These are phyloP conservation scores for Magnolia officinalis DNA, from an alignment of 164 flowering plant genomes.

Conservation along the genomic window DNA sequence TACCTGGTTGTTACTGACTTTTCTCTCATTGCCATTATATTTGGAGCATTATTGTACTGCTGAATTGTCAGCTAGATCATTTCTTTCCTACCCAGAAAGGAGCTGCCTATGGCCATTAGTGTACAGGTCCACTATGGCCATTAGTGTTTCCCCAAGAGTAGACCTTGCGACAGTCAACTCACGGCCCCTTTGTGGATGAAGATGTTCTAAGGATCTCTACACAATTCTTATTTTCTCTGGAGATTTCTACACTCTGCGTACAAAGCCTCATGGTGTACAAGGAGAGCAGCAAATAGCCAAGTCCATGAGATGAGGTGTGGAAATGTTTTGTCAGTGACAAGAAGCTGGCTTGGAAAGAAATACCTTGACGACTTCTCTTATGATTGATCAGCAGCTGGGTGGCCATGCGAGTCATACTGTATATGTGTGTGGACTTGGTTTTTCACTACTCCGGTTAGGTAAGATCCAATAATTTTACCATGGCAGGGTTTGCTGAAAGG, in stretches of 20 bases:
- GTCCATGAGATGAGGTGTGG: not conserved
- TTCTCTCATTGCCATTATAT: no score
- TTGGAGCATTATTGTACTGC: not conserved
- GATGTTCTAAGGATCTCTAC: no score
- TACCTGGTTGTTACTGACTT: no score
- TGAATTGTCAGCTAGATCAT: not conserved
- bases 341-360: not conserved
- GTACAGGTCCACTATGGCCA: no score
- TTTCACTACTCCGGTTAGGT: not conserved
- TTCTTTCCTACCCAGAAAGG: not conserved
- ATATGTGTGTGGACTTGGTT: not conserved
- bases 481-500: conserved; percentile 80
- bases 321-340: not conserved
- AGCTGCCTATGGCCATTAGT: not conserved
- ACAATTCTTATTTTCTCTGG: no score
- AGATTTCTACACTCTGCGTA: no score
- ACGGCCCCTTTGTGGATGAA: no score
- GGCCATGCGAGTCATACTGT: not conserved
- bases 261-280: not conserved
- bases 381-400: not conserved
- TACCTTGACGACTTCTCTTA: not conserved
- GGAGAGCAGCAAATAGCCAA: not conserved
- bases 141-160: no score
- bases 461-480: not conserved
- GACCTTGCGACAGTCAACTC: no score